Evolutionary conservation across 176 grass and related monocot species (phyloP), one percentile per base, ranked within the genome.

Genomic region (Ananas comosus): DNA sequence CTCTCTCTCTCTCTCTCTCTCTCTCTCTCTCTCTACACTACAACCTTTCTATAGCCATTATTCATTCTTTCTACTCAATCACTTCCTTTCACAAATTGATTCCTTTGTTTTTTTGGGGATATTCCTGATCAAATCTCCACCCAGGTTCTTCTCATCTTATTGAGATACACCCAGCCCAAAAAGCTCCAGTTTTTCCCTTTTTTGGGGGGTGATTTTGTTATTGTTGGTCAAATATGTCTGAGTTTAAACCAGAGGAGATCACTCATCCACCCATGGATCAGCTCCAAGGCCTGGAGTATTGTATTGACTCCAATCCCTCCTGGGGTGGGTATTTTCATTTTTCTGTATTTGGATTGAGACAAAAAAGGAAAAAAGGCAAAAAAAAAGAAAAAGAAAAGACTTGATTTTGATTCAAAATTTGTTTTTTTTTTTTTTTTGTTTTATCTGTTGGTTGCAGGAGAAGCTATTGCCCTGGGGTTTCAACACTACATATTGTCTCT

Each of bases 251-350:
- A 51, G 92, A 96, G 70, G 92, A 96, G 72, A 80, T 81, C 49
- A 75, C 69, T 53, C 88, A 96, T 58, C 73, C 68, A 12, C 92
- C 92, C 83, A 84, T 96, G 88, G 92, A 96, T 80, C 92, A 96
- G 53, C 81, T 96, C 18, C 88, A 89, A 71, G 92, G 92, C 1
- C 76, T 96, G 23, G 92, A 96, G 79, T 96, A 96, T 72, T 96
- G 92, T 88, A 96, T 96, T 73, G 92, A 96, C 75, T 96, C 92
- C 4, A 96, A 96, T 65, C 92, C 92, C 10, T 87, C 92, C 2
- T 96, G 92, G 92, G 85, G 91, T 96, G 54, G 51, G 77, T 27
- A 69, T 52, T 67, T 28, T 14, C n/a, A 14, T 12, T 50, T 59
- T 53, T 27, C 25, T 27, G 25, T 27, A 2, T 48, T 42, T 42